These are phyloP conservation scores for Carpinus fangiana DNA, from an alignment of 306 rosid species.

Conservation along the genomic window DNA sequence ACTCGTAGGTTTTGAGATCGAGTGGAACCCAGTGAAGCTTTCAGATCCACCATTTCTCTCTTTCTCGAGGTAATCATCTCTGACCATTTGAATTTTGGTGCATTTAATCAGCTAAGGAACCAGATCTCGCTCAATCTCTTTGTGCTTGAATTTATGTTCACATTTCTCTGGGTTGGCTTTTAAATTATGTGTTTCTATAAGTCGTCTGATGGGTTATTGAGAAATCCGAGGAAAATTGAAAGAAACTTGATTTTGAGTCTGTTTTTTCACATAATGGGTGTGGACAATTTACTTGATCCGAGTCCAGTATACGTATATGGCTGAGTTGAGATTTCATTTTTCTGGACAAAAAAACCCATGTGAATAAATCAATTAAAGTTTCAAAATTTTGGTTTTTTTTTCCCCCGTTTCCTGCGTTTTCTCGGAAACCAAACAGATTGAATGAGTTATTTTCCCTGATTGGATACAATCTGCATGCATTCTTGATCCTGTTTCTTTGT, in stretches of 20 bases:
- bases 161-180: neutral
- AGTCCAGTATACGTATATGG: constrained; percentile 6
- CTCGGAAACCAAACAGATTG: constrained; percentile 18
- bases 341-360: neutral
- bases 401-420: neutral
- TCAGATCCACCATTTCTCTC: constrained; percentile 49
- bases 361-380: neutral
- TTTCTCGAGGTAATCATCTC: constrained; percentile 40
- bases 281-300: neutral
- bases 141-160: neutral
- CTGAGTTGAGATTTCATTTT: neutral
- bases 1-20: constrained; percentile 26
- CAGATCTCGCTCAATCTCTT: constrained; percentile 20
- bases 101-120: constrained; percentile 14
- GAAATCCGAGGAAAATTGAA: neutral
- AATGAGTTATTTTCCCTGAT: neutral
- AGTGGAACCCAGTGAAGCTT: constrained; percentile 11
- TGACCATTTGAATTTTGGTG: constrained; percentile 7
- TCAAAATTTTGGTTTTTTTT: neutral
- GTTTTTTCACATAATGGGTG: neutral
- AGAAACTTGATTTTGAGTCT: neutral
- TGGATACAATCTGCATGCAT: constrained; percentile 13
- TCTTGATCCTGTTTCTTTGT: neutral
- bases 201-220: constrained; percentile 14
- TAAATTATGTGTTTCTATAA: neutral